phyloP scores from a whole-genome alignment of 805 yeast species.

The Pichia deserticola region DNA sequence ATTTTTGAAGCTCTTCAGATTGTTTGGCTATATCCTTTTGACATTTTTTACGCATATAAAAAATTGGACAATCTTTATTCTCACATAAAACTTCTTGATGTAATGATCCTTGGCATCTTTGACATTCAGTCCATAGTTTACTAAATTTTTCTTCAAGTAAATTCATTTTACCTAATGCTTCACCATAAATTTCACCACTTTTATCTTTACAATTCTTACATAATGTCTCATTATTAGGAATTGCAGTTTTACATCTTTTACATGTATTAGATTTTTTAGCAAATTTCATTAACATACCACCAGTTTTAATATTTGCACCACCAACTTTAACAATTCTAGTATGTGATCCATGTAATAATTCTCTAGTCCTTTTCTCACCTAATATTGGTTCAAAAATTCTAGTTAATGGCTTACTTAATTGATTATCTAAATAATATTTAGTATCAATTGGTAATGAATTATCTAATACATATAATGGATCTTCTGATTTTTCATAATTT shows the following conservation, averaged over 20 bases:
- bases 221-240: conserved; percentile 43
- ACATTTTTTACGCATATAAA: conserved; percentile 88
- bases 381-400: conserved; percentile 93
- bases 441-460: conserved; percentile 91
- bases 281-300: conserved; percentile 81
- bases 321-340: conserved; percentile 69
- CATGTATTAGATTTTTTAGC: conserved; percentile 85
- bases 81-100: conserved; percentile 95
- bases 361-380: conserved; percentile 77
- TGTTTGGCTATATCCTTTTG: conserved; percentile 63
- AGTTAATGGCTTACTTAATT: conserved; percentile 81
- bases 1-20: conserved; percentile 51
- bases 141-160: conserved; percentile 76
- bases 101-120: conserved; percentile 90
- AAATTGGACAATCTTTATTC: conserved; percentile 94
- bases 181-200: conserved; percentile 75
- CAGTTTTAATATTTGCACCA: conserved; percentile 48
- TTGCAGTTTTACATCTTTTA: conserved; percentile 79
- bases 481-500: conserved; percentile 94
- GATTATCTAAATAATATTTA: conserved; percentile 88
- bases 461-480: conserved; percentile 88
- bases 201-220: conserved; percentile 70
- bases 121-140: conserved; percentile 96
- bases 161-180: conserved; percentile 72
- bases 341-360: conserved; percentile 75